Conservation (phyloP, 306 rosid genomes). For the Pyrus betulifolia region DNA sequence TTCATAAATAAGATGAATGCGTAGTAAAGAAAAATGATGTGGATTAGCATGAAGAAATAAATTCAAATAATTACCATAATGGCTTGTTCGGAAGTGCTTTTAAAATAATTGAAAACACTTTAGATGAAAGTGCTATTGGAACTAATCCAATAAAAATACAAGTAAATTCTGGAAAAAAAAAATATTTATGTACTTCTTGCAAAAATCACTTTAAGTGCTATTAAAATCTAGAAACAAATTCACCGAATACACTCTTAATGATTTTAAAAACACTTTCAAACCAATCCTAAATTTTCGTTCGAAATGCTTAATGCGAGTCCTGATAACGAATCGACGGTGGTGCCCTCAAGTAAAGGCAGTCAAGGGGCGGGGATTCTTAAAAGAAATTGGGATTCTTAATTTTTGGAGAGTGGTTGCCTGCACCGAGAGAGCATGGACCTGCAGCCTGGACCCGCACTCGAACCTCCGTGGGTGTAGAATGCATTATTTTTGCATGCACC, state of each 20-base stretch:
- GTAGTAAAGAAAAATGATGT: no score
- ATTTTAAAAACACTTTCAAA: no score
- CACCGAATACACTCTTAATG: no score
- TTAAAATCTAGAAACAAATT: no score
- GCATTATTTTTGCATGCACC: slow-evolving; percentile 38
- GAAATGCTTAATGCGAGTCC: slow-evolving; percentile 2
- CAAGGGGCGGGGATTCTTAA: not conserved
- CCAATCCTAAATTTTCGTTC: not conserved
- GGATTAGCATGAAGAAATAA: no score
- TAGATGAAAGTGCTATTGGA: rapidly evolving
- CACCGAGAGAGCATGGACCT: slow-evolving; percentile 17
- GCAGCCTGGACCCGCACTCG: slow-evolving; percentile 12
- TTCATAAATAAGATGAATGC: no score
- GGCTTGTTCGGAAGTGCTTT: no score
- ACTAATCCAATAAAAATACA: no score
- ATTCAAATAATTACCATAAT: no score
- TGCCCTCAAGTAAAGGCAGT: not conserved
- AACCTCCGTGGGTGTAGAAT: slow-evolving; percentile 53
- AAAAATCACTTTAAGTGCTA: rapidly evolving
- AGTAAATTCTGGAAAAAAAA: no score
- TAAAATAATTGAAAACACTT: no score
- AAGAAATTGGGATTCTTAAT: not conserved
- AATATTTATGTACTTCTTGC: no score
- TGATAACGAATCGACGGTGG: not conserved
- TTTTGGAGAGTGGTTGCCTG: not conserved